phyloP scores from a whole-genome alignment of 148 eudicot species.

The Rhododendron henanense region DNA sequence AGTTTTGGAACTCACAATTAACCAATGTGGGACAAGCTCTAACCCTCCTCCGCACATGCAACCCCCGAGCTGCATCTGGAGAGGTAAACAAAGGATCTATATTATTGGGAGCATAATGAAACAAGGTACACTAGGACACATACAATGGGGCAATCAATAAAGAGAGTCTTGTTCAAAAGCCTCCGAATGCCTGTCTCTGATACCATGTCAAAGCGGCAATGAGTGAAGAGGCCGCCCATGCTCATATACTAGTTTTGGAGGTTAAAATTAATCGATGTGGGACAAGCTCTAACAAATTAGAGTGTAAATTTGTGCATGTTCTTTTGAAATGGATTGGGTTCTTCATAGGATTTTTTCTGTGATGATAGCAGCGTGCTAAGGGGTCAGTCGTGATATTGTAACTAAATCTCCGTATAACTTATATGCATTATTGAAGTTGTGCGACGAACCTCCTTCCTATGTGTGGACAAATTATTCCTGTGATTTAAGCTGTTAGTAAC shows the following conservation, averaged over 20 bases:
- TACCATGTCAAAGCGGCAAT: not conserved
- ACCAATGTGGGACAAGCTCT: not conserved
- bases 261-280: not conserved
- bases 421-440: not conserved
- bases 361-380: not conserved
- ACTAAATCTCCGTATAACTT: not conserved
- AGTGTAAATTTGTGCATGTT: not conserved
- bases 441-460: not conserved
- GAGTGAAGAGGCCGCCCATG: not conserved
- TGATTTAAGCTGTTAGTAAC: not conserved
- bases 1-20: not conserved
- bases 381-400: not conserved
- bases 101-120: not conserved
- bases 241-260: not conserved
- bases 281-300: not conserved
- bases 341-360: not conserved
- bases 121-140: not conserved
- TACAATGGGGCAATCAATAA: not conserved
- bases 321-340: conserved; percentile 1
- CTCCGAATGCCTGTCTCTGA: not conserved
- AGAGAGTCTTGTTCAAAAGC: not conserved
- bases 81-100: not conserved
- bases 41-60: not conserved
- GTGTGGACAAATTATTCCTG: not conserved
- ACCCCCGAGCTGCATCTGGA: not conserved